Conservation (phyloP, 176 grass and related monocot genomes). For the Carex pumila region DNA sequence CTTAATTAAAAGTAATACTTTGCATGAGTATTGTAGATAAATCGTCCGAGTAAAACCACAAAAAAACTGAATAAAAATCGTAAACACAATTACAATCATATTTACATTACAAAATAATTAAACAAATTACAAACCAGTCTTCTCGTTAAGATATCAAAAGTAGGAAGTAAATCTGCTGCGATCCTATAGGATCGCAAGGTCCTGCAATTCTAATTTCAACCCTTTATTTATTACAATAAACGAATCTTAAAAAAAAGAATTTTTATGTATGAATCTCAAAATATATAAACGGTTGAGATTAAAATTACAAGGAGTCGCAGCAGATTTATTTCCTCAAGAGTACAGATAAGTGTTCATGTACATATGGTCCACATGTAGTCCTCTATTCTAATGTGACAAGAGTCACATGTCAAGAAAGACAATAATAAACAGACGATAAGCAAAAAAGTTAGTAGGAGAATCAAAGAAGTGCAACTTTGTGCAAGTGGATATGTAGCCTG, state of each 20-base stretch:
- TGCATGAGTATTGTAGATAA: neutral
- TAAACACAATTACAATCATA: neutral
- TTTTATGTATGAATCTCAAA: too few species aligned
- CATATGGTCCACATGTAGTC: neutral
- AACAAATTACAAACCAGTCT: neutral
- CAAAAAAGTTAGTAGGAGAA: neutral
- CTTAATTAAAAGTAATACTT: neutral
- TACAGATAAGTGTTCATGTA: neutral
- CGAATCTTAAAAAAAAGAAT: too few species aligned
- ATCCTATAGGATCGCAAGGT: too few species aligned
- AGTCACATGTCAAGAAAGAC: slow-evolving; percentile 18
- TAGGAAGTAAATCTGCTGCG: too few species aligned
- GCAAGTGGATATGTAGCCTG: neutral
- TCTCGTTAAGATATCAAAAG: neutral
- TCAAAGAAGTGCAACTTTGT: neutral
- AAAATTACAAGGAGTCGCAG: too few species aligned
- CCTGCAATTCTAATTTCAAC: too few species aligned
- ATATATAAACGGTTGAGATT: too few species aligned
- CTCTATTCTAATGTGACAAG: slow-evolving; percentile 3
- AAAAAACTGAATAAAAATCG: neutral
- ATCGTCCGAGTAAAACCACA: neutral
- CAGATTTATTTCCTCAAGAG: neutral
- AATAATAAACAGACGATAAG: neutral
- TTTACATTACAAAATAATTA: neutral
- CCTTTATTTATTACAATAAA: too few species aligned